Evolutionary conservation across 139 green algal species (phyloP), one percentile per base, ranked within the genome.

Genomic region (Chlamydomonas eustigma): DNA sequence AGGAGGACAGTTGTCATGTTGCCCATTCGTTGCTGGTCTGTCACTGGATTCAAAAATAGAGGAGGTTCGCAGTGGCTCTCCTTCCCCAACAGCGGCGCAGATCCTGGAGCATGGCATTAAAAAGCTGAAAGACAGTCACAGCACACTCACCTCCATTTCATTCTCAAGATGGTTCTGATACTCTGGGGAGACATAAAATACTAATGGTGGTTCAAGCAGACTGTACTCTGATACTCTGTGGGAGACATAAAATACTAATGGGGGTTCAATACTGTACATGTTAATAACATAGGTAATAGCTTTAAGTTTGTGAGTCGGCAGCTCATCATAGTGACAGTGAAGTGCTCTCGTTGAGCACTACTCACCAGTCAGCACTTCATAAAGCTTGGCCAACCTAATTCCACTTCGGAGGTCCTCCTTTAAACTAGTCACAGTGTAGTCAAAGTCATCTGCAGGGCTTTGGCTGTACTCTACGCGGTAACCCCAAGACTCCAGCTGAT

Each of bases 351-450:
- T 58, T 22, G 12, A 22, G 34, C 12, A 25, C 52, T 50, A 24
- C 66, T 0, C 37, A 84, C 87, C 87, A 78, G 84, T 88, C 2
- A 94, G 77, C 39, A 83, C 51, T 71, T 93, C 87, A 24, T 84
- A 83, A 28, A 94, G 84, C 74, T 86, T 88, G 72, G 85, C 86
- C 24, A 95, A 81, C 28, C 89, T 73, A 64, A 95, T 51, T 1
- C 92, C 92, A 76, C 90, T 84, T 0, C 90, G 71, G 50, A 97
- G 83, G 80, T 97, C 92, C 0, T 86, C 74, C 1, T 81, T 81
- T 33, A 96, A 72, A 76, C 81, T 89, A 30, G 22, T 68, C 18
- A 94, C 71, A 4, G 64, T 36, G 69, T 91, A 93, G 52, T 89
- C 80, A 66, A 87, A 91, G 78, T 96, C 89, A 24, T 83, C 75